Evolutionary conservation across 805 yeast species (phyloP).

Genomic region (Cyberlindnera meyerae): DNA sequence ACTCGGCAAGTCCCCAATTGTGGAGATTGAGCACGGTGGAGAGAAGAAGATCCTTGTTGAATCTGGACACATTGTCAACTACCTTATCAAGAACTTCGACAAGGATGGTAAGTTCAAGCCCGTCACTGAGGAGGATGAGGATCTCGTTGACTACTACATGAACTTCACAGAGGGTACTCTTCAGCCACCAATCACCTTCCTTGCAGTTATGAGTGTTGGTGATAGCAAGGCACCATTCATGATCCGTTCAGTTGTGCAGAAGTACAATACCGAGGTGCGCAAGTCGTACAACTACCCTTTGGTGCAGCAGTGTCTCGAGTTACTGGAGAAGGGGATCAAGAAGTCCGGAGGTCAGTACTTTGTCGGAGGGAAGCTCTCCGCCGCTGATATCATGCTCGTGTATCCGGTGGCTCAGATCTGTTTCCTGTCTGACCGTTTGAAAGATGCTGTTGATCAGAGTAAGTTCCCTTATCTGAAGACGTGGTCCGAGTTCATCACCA

Average conservation of each 20-base stretch:
- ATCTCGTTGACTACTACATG: conserved; percentile 44
- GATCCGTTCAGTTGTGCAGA: conserved; percentile 37
- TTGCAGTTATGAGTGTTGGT: conserved; percentile 23
- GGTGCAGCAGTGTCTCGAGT: conserved; percentile 17
- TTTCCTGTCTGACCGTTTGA: conserved; percentile 20
- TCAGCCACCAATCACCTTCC: conserved; percentile 42
- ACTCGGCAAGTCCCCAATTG: conserved; percentile 57
- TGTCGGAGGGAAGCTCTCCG: conserved; percentile 47
- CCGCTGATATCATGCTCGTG: conserved; percentile 50
- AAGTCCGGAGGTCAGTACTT: conserved; percentile 28
- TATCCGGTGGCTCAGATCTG: conserved; percentile 31
- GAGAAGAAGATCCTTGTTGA: conserved; percentile 41
- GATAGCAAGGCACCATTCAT: conserved; percentile 42
- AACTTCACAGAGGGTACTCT: conserved; percentile 62
- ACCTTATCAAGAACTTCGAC: conserved; percentile 48
- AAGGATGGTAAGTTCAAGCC: conserved; percentile 34
- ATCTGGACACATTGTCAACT: conserved; percentile 54
- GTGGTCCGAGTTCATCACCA: conserved; percentile 19
- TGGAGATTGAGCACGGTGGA: conserved; percentile 40
- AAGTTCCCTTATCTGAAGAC: conserved; percentile 25
- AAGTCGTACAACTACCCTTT: conserved; percentile 47
- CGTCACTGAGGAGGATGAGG: conserved; percentile 34
- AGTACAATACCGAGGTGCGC: conserved; percentile 42
- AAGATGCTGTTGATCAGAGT: conserved; percentile 5
- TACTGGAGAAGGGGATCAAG: conserved; percentile 29